Percentiles rank a stretch among this genome's conserved stretches.
Conservation (phyloP, 345 rosid species). For the Erodium maritimum region DNA sequence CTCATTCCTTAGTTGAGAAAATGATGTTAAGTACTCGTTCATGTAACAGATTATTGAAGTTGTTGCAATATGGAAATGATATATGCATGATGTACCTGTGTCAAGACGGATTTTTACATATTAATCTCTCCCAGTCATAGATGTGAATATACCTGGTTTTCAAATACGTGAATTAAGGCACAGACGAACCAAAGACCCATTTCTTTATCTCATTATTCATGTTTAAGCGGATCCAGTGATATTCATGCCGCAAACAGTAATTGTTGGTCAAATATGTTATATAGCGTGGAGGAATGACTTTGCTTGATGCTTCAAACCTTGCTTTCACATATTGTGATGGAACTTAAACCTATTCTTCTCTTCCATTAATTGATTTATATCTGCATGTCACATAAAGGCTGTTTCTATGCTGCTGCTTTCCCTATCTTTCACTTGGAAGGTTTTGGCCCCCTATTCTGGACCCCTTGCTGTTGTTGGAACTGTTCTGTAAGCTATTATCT, state of each 20-base stretch:
- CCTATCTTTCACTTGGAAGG: conserved; percentile 88
- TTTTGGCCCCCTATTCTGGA: conserved; percentile 83
- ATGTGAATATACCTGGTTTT: not conserved
- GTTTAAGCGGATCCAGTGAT: not conserved
- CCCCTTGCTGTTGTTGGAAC: conserved; percentile 88
- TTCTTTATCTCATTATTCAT: not conserved
- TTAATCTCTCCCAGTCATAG: not conserved
- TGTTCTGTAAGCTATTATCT: conserved; percentile 56
- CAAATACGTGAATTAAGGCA: too few species aligned
- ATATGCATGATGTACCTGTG: not conserved
- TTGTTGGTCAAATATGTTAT: not conserved
- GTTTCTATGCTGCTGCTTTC: conserved; percentile 89
- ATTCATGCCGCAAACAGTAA: not conserved
- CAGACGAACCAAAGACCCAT: not conserved
- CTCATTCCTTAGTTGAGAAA: too few species aligned
- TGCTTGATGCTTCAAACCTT: not conserved
- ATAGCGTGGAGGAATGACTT: not conserved
- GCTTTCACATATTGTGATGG: not conserved
- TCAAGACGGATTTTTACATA: not conserved
- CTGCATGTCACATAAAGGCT: conserved; percentile 34
- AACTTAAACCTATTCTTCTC: too few species aligned
- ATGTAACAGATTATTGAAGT: not conserved
- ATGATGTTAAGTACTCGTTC: not conserved
- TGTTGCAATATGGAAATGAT: not conserved
- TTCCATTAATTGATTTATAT: not conserved